These are phyloP conservation scores for Colletotrichum kahawae DNA, from an alignment of 2,329 filamentous ascomycete species.

Conservation along the genomic window DNA sequence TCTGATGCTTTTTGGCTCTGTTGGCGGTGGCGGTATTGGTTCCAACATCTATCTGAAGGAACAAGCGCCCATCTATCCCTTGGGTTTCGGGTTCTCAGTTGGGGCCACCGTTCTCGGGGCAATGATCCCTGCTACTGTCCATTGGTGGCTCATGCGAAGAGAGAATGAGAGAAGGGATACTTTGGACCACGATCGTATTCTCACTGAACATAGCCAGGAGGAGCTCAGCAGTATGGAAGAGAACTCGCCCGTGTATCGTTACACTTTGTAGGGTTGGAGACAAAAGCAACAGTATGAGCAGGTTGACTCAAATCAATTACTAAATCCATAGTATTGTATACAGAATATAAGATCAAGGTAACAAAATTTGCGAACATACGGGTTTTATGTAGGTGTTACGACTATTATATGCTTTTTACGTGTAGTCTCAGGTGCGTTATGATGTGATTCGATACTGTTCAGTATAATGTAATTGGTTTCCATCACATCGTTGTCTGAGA, in stretches of 20 bases:
- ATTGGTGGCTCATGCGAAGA: not conserved
- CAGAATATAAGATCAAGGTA: fast-evolving
- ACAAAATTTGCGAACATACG: not conserved
- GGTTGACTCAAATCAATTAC: not conserved
- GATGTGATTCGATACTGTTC: not conserved
- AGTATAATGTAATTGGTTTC: fast-evolving
- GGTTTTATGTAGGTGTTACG: not conserved
- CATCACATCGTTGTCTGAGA: fast-evolving
- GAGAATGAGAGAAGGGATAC: not conserved
- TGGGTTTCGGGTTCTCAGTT: not conserved
- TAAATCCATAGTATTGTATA: not conserved
- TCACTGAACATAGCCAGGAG: not conserved
- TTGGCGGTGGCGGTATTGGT: not conserved
- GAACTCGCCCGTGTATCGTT: not conserved
- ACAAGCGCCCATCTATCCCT: not conserved
- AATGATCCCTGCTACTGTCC: not conserved
- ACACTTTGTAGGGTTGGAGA: not conserved
- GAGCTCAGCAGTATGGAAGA: not conserved
- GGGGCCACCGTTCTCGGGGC: not conserved
- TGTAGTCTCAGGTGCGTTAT: fast-evolving
- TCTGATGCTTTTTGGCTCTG: not conserved
- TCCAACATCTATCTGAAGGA: not conserved
- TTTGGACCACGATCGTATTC: not conserved
- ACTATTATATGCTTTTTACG: fast-evolving
- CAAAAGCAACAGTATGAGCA: not conserved